These are phyloP conservation scores for Salicornia ramosissima DNA, from an alignment of 148 eudicot genomes.

Conservation along the genomic window DNA sequence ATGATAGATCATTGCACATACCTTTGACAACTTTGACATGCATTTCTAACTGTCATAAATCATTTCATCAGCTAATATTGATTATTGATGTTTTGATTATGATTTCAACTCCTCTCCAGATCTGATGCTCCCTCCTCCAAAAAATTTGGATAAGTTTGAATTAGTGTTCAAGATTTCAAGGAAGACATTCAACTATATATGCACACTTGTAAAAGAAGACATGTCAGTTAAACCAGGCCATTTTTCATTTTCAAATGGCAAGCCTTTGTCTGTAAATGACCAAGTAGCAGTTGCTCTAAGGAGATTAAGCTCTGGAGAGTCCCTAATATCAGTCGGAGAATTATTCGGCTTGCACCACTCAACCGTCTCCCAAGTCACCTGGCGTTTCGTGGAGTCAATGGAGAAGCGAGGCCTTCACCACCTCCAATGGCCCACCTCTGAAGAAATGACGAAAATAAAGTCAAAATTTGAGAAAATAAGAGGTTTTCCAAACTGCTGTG, in stretches of 20 bases:
- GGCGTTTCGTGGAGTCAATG: slow-evolving; percentile 88
- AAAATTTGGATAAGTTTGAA: slow-evolving; percentile 47
- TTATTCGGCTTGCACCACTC: slow-evolving; percentile 70
- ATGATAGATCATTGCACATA: neutral
- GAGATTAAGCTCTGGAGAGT: slow-evolving; percentile 82
- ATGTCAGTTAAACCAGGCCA: slow-evolving; percentile 50
- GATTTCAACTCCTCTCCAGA: slow-evolving; percentile 37
- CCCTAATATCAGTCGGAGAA: slow-evolving; percentile 60
- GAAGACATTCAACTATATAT: slow-evolving; percentile 76
- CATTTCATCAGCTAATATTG: neutral
- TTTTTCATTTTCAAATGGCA: slow-evolving; percentile 53
- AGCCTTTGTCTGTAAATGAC: slow-evolving; percentile 49
- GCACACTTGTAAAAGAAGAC: slow-evolving; percentile 60
- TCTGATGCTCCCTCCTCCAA: slow-evolving; percentile 36
- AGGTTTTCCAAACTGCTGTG: slow-evolving; percentile 88
- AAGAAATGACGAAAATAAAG: slow-evolving; percentile 52
- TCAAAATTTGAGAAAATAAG: slow-evolving; percentile 59
- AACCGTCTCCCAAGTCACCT: slow-evolving; percentile 82
- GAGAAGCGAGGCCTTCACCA: slow-evolving; percentile 72
- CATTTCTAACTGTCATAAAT: neutral
- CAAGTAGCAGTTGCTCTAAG: slow-evolving; percentile 81
- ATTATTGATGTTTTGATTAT: neutral
- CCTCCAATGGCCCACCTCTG: slow-evolving; percentile 71
- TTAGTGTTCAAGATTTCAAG: slow-evolving; percentile 61
- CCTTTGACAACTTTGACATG: neutral